Evolutionary conservation across 352 stramenopile species (phyloP).

Genomic region (Pythium aphanidermatum): DNA sequence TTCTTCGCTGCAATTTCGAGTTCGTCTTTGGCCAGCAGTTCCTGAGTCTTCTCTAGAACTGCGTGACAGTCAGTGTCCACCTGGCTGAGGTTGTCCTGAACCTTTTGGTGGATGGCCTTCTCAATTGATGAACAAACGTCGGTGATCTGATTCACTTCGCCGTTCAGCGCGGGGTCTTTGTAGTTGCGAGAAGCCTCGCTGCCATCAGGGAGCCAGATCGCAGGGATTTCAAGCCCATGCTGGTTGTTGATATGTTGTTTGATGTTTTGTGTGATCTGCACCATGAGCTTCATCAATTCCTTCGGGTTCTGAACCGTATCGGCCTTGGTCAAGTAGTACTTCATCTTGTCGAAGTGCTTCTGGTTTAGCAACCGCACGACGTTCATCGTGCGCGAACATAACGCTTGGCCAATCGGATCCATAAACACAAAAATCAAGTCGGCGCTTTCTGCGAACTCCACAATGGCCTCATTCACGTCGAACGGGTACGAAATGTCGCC

Average conservation of each 20-base stretch:
- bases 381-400: constrained; percentile 66
- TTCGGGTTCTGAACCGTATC: constrained; percentile 53
- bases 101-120: constrained; percentile 59
- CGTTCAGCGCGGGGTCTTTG: constrained; percentile 12
- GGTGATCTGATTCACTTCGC: constrained; percentile 47
- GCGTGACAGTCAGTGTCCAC: constrained; percentile 37
- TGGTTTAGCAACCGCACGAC: constrained; percentile 57
- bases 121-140: constrained; percentile 32
- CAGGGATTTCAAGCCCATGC: constrained; percentile 51
- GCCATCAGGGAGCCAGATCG: constrained; percentile 40
- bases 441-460: constrained; percentile 38
- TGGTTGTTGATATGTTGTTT: constrained; percentile 64
- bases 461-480: constrained; percentile 55
- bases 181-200: constrained; percentile 2
- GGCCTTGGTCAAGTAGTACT: constrained; percentile 64
- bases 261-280: constrained; percentile 64
- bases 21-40: constrained; percentile 32
- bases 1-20: constrained; percentile 35
- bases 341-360: constrained; percentile 44
- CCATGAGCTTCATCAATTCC: constrained; percentile 64
- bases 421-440: constrained; percentile 72
- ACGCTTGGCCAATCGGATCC: constrained; percentile 54
- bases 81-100: constrained; percentile 57
- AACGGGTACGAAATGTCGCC: constrained; percentile 67
- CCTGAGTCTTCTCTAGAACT: constrained; percentile 23